A percentile compares a stretch with the other conserved stretches of the same genome.
Conservation (phyloP, 768 basidiomycete genomes). For the Coprinellus micaceus region DNA sequence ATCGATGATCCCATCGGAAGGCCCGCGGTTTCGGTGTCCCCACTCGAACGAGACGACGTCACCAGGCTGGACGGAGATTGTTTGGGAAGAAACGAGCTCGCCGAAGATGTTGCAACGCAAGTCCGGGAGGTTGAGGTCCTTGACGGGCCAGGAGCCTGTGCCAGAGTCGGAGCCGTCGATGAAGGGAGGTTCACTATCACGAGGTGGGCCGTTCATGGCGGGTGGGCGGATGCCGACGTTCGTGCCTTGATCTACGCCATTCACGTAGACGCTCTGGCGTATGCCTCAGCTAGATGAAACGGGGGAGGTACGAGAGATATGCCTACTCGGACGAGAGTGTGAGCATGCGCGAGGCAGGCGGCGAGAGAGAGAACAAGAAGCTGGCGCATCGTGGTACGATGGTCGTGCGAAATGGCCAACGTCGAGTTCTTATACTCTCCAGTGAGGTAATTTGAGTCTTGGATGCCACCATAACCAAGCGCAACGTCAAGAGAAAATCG, state of each 20-base stretch:
- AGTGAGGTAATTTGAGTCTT: too few species aligned
- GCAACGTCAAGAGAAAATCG: too few species aligned
- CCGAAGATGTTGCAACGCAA: slow-evolving; percentile 24
- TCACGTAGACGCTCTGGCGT: slow-evolving; percentile 28
- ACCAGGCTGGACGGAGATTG: slow-evolving; percentile 28
- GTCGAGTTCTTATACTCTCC: too few species aligned
- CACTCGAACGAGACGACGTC: slow-evolving; percentile 34
- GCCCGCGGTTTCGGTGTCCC: slow-evolving; percentile 23
- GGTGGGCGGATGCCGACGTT: slow-evolving; percentile 11
- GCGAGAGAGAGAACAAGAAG: not conserved
- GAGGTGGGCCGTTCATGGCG: slow-evolving; percentile 11
- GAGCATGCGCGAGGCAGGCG: slow-evolving; percentile 2
- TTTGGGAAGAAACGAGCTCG: slow-evolving; percentile 12
- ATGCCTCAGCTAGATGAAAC: not conserved
- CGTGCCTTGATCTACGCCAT: slow-evolving; percentile 33
- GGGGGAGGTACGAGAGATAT: not conserved
- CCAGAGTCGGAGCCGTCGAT: slow-evolving; percentile 12
- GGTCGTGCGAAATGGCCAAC: too few species aligned
- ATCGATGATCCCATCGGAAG: slow-evolving; percentile 32
- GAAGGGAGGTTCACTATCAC: slow-evolving; percentile 9
- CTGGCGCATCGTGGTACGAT: too few species aligned
- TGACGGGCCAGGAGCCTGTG: slow-evolving; percentile 11
- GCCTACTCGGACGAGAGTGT: slow-evolving; percentile 9
- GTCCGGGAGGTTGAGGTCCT: slow-evolving; percentile 24
- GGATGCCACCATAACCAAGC: too few species aligned